Base-by-base conservation (phyloP, 169 alveolate species). In the Cryptosporidium felis region DNA sequence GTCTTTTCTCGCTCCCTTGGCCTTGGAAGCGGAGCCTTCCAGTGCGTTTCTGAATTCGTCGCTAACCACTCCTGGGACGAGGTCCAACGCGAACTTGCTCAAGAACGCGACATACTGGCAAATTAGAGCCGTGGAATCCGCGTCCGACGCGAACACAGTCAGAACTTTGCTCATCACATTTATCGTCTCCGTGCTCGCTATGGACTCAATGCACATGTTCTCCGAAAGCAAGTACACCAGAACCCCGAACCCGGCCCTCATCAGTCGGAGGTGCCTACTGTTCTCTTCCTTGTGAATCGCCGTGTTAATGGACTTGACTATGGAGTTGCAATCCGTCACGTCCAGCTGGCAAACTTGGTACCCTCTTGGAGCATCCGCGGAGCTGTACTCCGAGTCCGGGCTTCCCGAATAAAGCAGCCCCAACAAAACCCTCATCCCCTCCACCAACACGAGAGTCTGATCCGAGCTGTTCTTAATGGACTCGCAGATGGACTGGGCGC, bases 401-500 rank as follows among this genome's bases (percentile, higher is more conserved):
- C 85, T 74, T 12, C 85, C 85, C 12, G 67, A 88, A 40, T 80
- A 82, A 26, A 93, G 82, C 91, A 93, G 85, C 42, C 96, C 95
- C 34, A 93, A 61, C 2, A 93, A 47, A 30, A 93, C 91, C 47
- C 95, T 81, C 18, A 89, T 88, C n/a, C 94, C 94, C 81, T 95
- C 97, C 51, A 95, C 90, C 82, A 95, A 85, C 12, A 95, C 94
- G 60, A 92, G 89, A 40, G 96, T 92, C 58, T 93, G 94, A 36
- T 56, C 85, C 12, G 85, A 74, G 30, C 85, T 53, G 26, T 74
- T 74, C 40, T 93, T 92, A 21, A 92, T 92, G 1, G 96, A 92
- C 65, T 93, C 92, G 80, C 92, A 81, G 47, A 92, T 82, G 34
- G 95, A 82, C 23, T 94, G 92, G 2, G 94, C 91, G 26, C 97